Evolutionary conservation across 2,329 filamentous ascomycete species (phyloP), one percentile per base, ranked within the genome.

Genomic region (Pseudogymnoascus sp.): DNA sequence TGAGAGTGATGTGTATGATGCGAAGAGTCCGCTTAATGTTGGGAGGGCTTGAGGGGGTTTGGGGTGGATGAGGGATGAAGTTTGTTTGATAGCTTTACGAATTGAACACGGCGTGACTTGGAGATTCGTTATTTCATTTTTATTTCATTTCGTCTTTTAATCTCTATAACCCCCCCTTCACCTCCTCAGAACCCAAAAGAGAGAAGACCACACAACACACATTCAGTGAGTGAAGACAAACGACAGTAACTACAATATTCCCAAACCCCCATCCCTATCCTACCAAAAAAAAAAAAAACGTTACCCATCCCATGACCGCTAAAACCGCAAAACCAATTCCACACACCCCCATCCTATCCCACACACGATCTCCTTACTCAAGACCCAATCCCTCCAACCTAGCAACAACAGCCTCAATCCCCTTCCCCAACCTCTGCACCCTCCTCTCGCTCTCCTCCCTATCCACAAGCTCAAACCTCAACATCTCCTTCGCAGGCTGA

Each of bases 391-490:
- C 64, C 62, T 67, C 67, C 23, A 73, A 65, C 56, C 71, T 64
- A 16, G 68, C 66, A 11, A 67, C 61, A 25, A 69, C 67, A 6
- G 66, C 67, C 25, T 73, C 71, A 63, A 72, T 66, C 33, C 66
- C 63, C 8, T 66, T 63, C 35, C 67, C 61, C 42, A 73, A 61
- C 53, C 68, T 63, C 42, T 70, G 66, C 3, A 70, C 65, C 47
- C 66, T 67, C 18, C 66, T 63, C 28, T 68, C 62, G 14, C 63
- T 25, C 21, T 62, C 71, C 61, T 82, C 72, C 60, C 81, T 80
- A 63, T 89, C 82, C 31, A 89, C 77, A n/a, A 92, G 80, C 67
- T 89, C 83, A 69, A 83, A 84, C 59, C 83, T 80, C 12, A 83
- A 77, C 59, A 85, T 77, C 2, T 81, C 76, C 79, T 92, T 92